These are phyloP conservation scores for Durusdinium trenchii DNA, from an alignment of 73 alveolate species.

Conservation along the genomic window DNA sequence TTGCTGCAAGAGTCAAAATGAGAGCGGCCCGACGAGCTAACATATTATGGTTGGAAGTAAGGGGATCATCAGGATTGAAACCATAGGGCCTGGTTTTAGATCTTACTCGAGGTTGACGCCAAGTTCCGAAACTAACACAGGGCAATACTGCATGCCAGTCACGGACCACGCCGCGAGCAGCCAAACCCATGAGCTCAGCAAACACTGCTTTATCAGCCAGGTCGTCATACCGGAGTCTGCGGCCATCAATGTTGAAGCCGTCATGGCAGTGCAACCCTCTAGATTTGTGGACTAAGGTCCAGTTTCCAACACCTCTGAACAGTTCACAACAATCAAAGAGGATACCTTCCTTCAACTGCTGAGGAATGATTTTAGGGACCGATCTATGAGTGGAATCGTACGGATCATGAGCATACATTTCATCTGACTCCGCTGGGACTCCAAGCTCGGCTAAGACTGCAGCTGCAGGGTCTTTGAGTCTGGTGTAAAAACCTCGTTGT, in stretches of 20 bases:
- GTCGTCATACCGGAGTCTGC: not conserved
- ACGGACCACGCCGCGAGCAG: not conserved
- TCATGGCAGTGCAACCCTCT: not conserved
- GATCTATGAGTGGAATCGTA: not conserved
- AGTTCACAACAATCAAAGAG: not conserved
- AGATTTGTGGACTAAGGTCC: not conserved
- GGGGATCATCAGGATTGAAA: not conserved
- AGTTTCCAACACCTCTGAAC: not conserved
- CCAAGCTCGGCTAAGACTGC: not conserved
- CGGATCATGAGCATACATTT: not conserved
- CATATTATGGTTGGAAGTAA: not conserved
- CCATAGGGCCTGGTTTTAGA: not conserved
- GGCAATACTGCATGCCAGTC: slow-evolving; percentile 1
- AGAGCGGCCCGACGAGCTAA: not conserved
- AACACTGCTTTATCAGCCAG: not conserved
- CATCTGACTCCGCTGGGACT: not conserved
- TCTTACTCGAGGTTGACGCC: not conserved
- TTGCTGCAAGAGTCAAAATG: not conserved
- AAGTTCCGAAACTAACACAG: not conserved
- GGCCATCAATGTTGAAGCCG: not conserved
- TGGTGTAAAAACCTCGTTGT: slow-evolving; percentile 31
- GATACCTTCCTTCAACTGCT: not conserved
- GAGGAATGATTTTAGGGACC: not conserved
- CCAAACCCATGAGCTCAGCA: not conserved
- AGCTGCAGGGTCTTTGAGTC: not conserved